Evolutionary conservation across 345 rosid species (phyloP).

Genomic region (Ailanthus altissimus): DNA sequence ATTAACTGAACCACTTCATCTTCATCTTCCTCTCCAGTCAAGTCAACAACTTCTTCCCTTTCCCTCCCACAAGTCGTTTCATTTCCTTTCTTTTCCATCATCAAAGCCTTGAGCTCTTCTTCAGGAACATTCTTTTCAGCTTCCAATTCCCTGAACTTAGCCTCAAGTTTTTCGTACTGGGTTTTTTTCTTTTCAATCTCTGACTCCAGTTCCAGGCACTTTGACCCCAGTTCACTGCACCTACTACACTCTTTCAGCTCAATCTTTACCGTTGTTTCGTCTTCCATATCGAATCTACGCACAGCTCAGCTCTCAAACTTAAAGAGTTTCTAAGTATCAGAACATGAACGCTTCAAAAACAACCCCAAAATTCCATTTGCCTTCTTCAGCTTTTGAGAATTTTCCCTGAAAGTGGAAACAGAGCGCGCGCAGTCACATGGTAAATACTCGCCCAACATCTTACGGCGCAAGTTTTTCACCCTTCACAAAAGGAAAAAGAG

Average conservation of each 20-base stretch:
- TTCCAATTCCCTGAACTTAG: constrained; percentile 39
- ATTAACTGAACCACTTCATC: constrained; percentile 41
- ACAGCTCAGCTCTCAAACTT: background rate
- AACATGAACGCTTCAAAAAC: too few species aligned
- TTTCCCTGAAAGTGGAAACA: background rate
- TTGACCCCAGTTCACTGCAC: constrained; percentile 38
- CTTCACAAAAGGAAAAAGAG: too few species aligned
- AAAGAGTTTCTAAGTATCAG: background rate
- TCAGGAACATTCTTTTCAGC: constrained; percentile 31
- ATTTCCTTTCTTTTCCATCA: constrained; percentile 21
- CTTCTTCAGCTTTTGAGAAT: background rate
- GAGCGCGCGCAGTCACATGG: background rate
- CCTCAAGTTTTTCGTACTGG: constrained; percentile 40
- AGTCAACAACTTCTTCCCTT: constrained; percentile 34
- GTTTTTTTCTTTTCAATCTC: constrained; percentile 37
- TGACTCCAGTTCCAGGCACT: constrained; percentile 40
- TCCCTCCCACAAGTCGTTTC: constrained; percentile 9
- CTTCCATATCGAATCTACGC: background rate
- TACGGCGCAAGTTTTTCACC: background rate
- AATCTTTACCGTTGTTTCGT: background rate
- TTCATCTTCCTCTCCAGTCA: constrained; percentile 34
- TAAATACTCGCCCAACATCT: background rate
- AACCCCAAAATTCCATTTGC: background rate
- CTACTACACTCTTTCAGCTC: constrained; percentile 8
- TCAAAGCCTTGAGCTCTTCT: constrained; percentile 30